phyloP scores from a whole-genome alignment of 139 green algal genomes.

The Asterochloris erici region DNA sequence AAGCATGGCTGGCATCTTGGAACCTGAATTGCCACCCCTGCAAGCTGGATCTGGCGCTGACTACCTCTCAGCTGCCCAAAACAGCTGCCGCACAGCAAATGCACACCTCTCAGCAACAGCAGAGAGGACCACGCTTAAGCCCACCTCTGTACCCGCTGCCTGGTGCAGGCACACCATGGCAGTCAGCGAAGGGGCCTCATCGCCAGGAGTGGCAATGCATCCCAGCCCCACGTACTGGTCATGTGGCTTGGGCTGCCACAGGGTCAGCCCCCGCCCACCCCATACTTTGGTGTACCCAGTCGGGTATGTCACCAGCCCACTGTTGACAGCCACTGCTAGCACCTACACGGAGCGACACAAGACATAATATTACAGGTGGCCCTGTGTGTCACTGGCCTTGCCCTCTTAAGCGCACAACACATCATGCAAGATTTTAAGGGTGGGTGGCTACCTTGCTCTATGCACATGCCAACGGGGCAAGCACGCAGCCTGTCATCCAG shows the following conservation, averaged over 20 bases:
- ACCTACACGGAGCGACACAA: constrained; percentile 31
- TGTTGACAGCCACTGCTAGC: constrained; percentile 73
- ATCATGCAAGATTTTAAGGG: neutral
- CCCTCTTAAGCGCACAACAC: neutral
- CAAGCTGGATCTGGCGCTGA: no score
- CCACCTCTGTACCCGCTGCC: neutral
- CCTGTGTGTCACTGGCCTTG: neutral
- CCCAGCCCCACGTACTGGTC: constrained; percentile 70
- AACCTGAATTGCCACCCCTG: no score
- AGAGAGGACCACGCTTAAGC: neutral
- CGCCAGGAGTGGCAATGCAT: constrained; percentile 48
- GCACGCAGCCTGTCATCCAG: no score
- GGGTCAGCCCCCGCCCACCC: constrained; percentile 28
- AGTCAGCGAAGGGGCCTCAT: constrained; percentile 27
- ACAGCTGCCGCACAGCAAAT: no score
- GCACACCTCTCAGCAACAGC: neutral
- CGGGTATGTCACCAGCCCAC: constrained; percentile 68
- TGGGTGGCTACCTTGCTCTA: neutral
- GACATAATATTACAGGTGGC: neutral
- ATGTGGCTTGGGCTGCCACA: constrained; percentile 71
- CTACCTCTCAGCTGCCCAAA: no score
- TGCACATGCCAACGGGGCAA: no score
- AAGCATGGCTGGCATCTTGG: no score
- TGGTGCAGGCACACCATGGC: constrained; percentile 45
- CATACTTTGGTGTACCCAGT: constrained; percentile 46